Evolutionary conservation across 768 basidiomycete species (phyloP), one percentile per base, ranked within the genome.

Genomic region (Clavulina sp.): DNA sequence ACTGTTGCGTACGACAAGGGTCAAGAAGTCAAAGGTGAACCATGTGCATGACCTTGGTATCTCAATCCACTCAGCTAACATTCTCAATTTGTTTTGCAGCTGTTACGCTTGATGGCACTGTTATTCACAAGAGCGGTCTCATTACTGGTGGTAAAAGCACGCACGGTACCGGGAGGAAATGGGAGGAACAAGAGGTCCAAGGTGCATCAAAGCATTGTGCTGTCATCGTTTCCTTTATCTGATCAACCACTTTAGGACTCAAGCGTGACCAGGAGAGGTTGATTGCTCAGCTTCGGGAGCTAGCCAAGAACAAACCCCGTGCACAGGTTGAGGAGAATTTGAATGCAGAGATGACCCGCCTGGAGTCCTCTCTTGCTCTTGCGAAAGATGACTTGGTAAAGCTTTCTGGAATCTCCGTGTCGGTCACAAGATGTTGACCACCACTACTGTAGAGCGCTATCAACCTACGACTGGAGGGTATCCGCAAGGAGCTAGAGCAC

Each of bases 81-180:
- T 21, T 21, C 19, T 52, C 41, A 29, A 21, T 18, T 13, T 32
- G 51, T 33, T 19, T 26, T 41, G 4, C 21, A 92, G 95, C 92
- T 54, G 95, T 99, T 21, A 95, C 95, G 0, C 69, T 99, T 40
- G 92, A 97, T 41, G 95, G 95, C 1, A 97, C 92, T 2, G 70
- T 99, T 54, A 96, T 99, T 44, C 95, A 99, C 65, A 92, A 92
- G 69, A 91, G 87, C 57, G 95, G 95, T 55, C 68, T 93, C 44
- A 97, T 99, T 62, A 99, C 95, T 31, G 95, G 95, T 68, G 95
- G 95, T 26, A 72, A 78, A 46, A 86, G 87, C 58, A 74, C 81
- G 0, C 80, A 81, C 55, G 73, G 70, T 43, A 78, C 65, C n/a
- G 74, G 73, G 36, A 84, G 85, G 67, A 89, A 87, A 61, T 96